Evolutionary conservation across 352 stramenopile genomes (phyloP), one percentile per base, ranked within the genome.

Genomic region (Paralagenidium karlingii): DNA sequence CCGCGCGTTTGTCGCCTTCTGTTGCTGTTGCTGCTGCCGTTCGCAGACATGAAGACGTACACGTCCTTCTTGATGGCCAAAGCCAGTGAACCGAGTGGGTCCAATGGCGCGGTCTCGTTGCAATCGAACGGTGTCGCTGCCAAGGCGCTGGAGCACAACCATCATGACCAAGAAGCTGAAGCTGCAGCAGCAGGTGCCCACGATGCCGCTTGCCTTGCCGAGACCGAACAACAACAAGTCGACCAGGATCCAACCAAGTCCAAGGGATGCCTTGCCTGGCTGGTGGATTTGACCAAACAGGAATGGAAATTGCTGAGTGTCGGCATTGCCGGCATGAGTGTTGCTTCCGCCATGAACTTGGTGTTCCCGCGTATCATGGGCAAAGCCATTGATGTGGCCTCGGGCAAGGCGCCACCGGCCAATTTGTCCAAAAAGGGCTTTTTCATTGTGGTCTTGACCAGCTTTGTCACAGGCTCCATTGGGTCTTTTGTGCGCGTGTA

Each of bases 361-460:
- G 51, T 91, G 19, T 93, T 94, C 49, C 83, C 83, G 11, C 73
- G 76, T 18, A 71, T 94, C 39, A 89, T 95, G 62, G 83, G 82
- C 27, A 91, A 88, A 34, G 82, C 82, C 8, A 78, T 92, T 22
- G 78, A 92, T 43, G 69, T 90, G 12, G 69, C 76, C n/a, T 71
- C 69, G 5, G 73, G 76, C 26, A 85, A 82, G 34, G 68, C 71
- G 13, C 69, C 63, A 37, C 78, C 78, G 3, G 65, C 55, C 6
- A 70, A 63, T 1, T 55, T 89, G 34, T 90, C 79, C 24, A 68
- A 68, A 40, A 91, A 89, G 37, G 75, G 77, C 21, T 95, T 94
- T 41, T 63, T 95, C 29, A 61, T 81, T 12, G 68, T 85, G 21
- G 82, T 90, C 30, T 50, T 94, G 13, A 73, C 64, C 24, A 84